Conservation (phyloP, 192 early-diverging fungal genomes). For the Spizellomyces punctatus region DNA sequence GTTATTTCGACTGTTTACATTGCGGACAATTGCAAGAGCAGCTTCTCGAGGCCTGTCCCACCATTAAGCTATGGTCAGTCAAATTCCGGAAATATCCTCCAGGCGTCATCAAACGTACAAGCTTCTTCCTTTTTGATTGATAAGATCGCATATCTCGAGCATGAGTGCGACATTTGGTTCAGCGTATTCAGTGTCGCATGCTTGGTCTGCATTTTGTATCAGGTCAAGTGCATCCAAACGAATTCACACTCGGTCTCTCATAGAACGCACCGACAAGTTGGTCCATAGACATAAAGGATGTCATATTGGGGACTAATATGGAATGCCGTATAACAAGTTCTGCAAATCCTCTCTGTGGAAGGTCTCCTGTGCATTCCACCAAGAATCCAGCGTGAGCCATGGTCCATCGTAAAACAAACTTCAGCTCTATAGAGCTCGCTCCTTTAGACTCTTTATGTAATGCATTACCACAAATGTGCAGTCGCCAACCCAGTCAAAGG, state of each 20-base stretch:
- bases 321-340: not conserved
- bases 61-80: too few relatives aligned
- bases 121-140: constrained; percentile 87
- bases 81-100: not conserved
- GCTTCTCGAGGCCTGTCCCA: constrained; percentile 71
- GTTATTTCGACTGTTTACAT: constrained; percentile 65
- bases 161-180: constrained; percentile 86
- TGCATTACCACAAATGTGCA: too few relatives aligned
- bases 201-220: constrained; percentile 58
- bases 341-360: not conserved
- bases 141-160: constrained; percentile 93
- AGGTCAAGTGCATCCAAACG: not conserved
- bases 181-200: constrained; percentile 68
- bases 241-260: not conserved
- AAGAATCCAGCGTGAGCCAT: too few relatives aligned
- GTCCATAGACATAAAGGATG: constrained; percentile 34
- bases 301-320: constrained; percentile 19
- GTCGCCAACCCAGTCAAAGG: too few relatives aligned
- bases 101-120: constrained; percentile 54
- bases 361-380: too few relatives aligned
- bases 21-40: constrained; percentile 66
- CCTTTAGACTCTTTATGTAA: too few relatives aligned
- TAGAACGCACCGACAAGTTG: constrained; percentile 27
- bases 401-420: too few relatives aligned
- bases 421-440: too few relatives aligned